Conservation (phyloP, 768 basidiomycete species). For the Boletus sp. region DNA sequence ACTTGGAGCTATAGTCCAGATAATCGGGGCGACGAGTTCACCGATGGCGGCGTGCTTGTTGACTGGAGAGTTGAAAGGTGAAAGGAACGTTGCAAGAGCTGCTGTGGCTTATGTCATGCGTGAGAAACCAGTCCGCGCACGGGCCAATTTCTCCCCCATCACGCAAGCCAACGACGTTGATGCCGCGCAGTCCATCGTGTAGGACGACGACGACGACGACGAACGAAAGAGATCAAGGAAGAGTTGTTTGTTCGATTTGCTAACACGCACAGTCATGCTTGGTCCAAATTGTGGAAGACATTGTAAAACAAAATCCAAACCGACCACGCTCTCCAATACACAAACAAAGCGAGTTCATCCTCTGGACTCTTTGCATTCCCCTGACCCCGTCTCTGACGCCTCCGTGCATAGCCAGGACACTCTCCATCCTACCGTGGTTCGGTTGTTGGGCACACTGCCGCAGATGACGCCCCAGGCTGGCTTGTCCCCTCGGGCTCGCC, state of each 20-base stretch:
- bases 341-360: conserved; percentile 31
- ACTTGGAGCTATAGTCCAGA: conserved; percentile 4
- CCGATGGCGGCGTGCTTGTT: conserved; percentile 19
- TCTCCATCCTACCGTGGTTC: background rate
- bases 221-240: conserved; percentile 31
- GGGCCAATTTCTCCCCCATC: conserved; percentile 42
- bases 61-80: conserved; percentile 26
- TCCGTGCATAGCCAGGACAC: background rate
- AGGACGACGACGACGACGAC: conserved; percentile 31
- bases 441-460: background rate
- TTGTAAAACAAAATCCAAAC: conserved; percentile 65
- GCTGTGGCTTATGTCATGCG: conserved; percentile 55
- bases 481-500: background rate
- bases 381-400: too few species aligned
- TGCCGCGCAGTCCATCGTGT: conserved; percentile 18
- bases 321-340: conserved; percentile 41
- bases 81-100: conserved; percentile 36
- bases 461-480: background rate
- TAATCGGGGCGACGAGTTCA: conserved; percentile 9
- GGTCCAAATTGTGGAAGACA: conserved; percentile 74
- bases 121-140: conserved; percentile 48
- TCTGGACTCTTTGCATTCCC: background rate
- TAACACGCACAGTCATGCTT: conserved; percentile 57
- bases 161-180: conserved; percentile 22
- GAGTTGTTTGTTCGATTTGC: conserved; percentile 47